A percentile compares a stretch with the other conserved stretches of the same genome.
phyloP scores from a whole-genome alignment of 2,329 filamentous ascomycete species.

The Pseudonectria foliicola region DNA sequence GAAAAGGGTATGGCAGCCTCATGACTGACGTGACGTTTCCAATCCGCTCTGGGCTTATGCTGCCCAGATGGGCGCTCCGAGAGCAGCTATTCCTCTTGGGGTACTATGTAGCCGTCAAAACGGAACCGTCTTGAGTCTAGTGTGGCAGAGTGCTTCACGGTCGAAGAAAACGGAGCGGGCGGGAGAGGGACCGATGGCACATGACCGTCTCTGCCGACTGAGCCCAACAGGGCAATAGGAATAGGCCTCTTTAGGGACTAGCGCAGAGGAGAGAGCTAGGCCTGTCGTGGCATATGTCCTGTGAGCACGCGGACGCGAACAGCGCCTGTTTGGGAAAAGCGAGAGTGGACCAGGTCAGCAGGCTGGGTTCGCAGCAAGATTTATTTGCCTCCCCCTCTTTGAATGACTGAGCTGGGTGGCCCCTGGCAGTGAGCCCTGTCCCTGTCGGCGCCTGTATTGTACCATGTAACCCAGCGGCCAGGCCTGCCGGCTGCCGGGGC shows the following conservation, averaged over 20 bases:
- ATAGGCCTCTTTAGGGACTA: constrained; percentile 9
- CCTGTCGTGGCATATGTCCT: constrained; percentile 4
- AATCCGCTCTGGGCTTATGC: constrained; percentile 2
- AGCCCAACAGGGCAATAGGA: constrained; percentile 6
- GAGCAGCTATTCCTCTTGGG: too few species aligned
- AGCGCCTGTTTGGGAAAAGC: constrained; percentile 19
- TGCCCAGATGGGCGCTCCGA: too few species aligned
- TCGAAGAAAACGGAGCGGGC: too few species aligned
- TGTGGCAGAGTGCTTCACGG: too few species aligned
- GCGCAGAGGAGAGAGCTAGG: not conserved
- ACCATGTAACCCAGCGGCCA: too few species aligned
- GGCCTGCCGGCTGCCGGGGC: too few species aligned
- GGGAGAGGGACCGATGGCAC: too few species aligned
- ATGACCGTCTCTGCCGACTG: constrained; percentile 1
- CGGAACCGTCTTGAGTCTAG: too few species aligned
- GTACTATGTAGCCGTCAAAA: too few species aligned
- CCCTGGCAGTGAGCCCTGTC: not conserved
- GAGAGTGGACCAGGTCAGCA: constrained; percentile 19
- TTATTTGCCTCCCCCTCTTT: constrained; percentile 21
- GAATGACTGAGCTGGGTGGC: constrained; percentile 14
- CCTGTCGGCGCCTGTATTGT: not conserved
- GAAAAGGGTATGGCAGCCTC: constrained; percentile 8
- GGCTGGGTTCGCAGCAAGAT: constrained; percentile 10
- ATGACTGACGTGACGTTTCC: constrained; percentile 18
- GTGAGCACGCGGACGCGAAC: constrained; percentile 15